These are phyloP conservation scores for Aspergillus sp. DNA, from an alignment of 2,329 filamentous ascomycete species.

Conservation along the genomic window DNA sequence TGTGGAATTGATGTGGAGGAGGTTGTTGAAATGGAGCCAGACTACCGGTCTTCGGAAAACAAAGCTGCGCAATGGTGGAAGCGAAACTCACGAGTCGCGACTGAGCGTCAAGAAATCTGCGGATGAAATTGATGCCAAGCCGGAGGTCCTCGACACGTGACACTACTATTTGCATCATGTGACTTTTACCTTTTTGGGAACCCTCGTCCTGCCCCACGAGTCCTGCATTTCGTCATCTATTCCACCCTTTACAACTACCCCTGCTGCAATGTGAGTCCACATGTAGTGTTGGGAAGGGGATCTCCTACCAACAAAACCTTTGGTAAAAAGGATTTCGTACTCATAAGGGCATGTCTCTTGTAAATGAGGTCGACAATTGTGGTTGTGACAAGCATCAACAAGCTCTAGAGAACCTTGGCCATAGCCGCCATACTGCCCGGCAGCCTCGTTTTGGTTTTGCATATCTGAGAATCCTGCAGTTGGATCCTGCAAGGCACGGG, in stretches of 20 bases:
- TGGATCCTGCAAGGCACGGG: neutral
- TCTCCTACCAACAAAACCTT: neutral
- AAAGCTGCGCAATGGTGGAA: conserved; percentile 7
- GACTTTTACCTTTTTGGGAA: neutral
- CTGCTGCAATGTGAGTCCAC: neutral
- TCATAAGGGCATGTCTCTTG: neutral
- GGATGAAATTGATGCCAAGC: conserved; percentile 39
- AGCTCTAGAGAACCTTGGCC: neutral
- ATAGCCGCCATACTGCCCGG: neutral
- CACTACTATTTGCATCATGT: neutral
- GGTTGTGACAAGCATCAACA: neutral
- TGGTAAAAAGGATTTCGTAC: neutral
- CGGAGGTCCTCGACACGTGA: conserved; percentile 31
- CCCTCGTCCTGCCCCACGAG: neutral
- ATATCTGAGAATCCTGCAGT: neutral
- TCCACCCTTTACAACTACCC: neutral
- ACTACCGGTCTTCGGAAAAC: neutral
- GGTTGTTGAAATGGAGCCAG: neutral
- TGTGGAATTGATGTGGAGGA: neutral
- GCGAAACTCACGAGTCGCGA: conserved; percentile 7
- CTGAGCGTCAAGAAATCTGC: conserved; percentile 31
- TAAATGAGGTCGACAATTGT: neutral
- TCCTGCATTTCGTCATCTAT: neutral
- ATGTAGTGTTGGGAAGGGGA: neutral
- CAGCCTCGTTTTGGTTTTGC: neutral